These are phyloP conservation scores for Silybum marianum DNA, from an alignment of 129 eudicot genomes.

Conservation along the genomic window DNA sequence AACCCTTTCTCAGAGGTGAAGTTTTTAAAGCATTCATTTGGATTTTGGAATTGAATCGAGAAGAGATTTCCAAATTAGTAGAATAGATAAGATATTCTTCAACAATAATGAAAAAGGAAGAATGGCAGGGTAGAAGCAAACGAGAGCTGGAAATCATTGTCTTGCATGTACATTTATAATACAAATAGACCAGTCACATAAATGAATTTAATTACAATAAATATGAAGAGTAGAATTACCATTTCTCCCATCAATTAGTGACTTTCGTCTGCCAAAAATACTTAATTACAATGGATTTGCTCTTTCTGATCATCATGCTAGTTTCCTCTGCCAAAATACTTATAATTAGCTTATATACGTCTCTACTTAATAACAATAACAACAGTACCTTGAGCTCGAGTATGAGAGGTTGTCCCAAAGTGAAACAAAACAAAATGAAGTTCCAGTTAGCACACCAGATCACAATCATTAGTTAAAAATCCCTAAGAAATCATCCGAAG, in stretches of 20 bases:
- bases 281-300: background rate
- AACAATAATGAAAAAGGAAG: background rate
- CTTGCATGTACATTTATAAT: background rate
- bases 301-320: too few relatives aligned
- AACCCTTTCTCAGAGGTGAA: background rate
- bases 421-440: too few relatives aligned
- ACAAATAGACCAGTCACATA: background rate
- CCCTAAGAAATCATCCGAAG: too few relatives aligned
- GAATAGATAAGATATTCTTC: background rate
- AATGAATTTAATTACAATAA: background rate
- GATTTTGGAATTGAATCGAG: background rate
- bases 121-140: background rate
- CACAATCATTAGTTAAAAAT: too few relatives aligned
- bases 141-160: background rate
- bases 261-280: conserved; percentile 73
- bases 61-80: background rate
- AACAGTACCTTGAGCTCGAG: too few relatives aligned
- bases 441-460: too few relatives aligned
- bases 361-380: too few relatives aligned
- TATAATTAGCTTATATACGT: too few relatives aligned
- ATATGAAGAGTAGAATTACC: conserved; percentile 39
- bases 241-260: conserved; percentile 92
- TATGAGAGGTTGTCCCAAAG: too few relatives aligned
- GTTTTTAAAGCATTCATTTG: background rate
- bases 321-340: too few relatives aligned